Percentiles rank a stretch among this genome's conserved stretches.
phyloP scores from a whole-genome alignment of 805 yeast genomes.

The Myxozyma melibiosi region DNA sequence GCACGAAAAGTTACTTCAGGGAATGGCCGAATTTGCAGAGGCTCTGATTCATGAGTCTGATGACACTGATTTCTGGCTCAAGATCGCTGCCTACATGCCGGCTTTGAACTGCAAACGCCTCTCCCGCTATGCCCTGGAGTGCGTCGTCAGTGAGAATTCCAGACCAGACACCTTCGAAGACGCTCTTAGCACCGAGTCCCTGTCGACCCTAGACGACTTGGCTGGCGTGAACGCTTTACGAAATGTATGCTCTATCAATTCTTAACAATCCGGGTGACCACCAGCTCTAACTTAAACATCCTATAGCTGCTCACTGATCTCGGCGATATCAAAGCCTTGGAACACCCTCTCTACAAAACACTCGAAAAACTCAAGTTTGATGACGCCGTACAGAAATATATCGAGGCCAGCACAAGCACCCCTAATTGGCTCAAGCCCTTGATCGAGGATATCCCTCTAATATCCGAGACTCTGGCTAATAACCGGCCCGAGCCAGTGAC shows the following conservation, averaged over 20 bases:
- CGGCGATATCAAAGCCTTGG: constrained; percentile 18
- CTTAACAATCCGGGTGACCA: too few relatives aligned
- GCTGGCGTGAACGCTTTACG: constrained; percentile 20
- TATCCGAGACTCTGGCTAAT: constrained; percentile 3
- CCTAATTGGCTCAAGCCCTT: constrained; percentile 21
- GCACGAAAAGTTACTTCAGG: constrained; percentile 49
- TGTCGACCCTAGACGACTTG: constrained; percentile 25
- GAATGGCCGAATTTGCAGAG: constrained; percentile 64
- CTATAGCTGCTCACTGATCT: background rate
- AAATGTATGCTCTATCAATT: constrained; percentile 5
- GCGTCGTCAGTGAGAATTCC: constrained; percentile 14
- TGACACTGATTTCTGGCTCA: constrained; percentile 31
- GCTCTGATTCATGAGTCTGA: constrained; percentile 60
- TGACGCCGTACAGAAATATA: constrained; percentile 11
- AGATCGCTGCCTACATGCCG: constrained; percentile 28
- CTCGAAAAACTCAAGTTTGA: constrained; percentile 4
- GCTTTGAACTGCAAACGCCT: constrained; percentile 24
- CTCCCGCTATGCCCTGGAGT: constrained; percentile 26
- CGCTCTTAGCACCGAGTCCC: background rate
- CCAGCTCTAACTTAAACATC: too few relatives aligned
- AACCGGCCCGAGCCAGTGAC: constrained; percentile 4
- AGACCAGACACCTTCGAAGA: constrained; percentile 5
- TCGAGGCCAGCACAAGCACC: constrained; percentile 7
- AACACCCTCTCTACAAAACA: constrained; percentile 13
- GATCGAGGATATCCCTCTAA: background rate